phyloP scores from a whole-genome alignment of 345 rosid species.

The Corchorus capsularis region DNA sequence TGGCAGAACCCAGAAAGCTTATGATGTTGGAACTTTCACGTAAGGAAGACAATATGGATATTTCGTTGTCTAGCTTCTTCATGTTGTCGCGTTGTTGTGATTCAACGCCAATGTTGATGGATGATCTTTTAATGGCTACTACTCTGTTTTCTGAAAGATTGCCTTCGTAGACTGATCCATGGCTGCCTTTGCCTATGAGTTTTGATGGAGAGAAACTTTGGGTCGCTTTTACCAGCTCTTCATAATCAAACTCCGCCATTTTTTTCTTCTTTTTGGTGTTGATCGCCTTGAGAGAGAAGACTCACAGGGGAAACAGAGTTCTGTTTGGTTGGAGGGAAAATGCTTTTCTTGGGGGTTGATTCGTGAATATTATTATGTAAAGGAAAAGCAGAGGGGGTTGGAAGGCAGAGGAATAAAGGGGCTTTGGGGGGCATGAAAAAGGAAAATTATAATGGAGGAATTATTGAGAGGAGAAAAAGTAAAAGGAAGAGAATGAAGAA shows the following conservation, averaged over 20 bases:
- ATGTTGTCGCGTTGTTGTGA: constrained; percentile 30
- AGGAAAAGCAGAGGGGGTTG: not conserved
- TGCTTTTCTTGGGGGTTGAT: constrained; percentile 10
- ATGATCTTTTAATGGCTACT: constrained; percentile 62
- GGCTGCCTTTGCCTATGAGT: constrained; percentile 82
- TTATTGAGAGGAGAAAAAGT: constrained; percentile 49
- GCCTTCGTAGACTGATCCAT: constrained; percentile 60
- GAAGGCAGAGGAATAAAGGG: constrained; percentile 38
- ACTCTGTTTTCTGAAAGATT: constrained; percentile 25
- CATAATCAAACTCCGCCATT: constrained; percentile 46
- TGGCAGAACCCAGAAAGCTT: constrained; percentile 44
- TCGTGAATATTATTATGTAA: constrained; percentile 7
- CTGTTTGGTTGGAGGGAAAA: constrained; percentile 14
- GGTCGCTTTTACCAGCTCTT: constrained; percentile 56
- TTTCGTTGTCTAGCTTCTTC: constrained; percentile 62
- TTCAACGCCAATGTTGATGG: constrained; percentile 17
- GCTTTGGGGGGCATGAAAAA: constrained; percentile 30
- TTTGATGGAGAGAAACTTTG: constrained; percentile 53
- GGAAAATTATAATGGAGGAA: constrained; percentile 30
- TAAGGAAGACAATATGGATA: constrained; percentile 52
- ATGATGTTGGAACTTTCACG: constrained; percentile 39
- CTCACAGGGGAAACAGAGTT: not conserved
- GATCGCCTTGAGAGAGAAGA: not conserved
- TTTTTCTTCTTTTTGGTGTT: not conserved
- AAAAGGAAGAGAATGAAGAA: constrained; percentile 6